These are phyloP conservation scores for Spergularia azorica DNA, from an alignment of 179 eudicot species.

Conservation along the genomic window DNA sequence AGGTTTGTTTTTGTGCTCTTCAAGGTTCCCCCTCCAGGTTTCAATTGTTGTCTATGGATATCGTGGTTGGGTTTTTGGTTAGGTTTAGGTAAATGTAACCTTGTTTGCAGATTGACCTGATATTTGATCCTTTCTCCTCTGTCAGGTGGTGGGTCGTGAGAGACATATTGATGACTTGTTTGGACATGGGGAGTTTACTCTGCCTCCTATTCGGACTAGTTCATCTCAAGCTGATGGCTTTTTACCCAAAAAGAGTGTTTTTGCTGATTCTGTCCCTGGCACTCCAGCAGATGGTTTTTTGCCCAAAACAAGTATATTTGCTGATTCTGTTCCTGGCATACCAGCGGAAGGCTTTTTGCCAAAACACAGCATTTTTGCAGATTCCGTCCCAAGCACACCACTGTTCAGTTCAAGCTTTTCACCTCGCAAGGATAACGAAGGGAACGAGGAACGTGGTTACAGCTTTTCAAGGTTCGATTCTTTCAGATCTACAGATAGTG, in stretches of 20 bases:
- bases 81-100: background rate
- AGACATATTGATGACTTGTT: conserved; percentile 42
- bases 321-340: conserved; percentile 34
- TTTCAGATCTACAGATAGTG: conserved; percentile 71
- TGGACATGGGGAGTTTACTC: conserved; percentile 50
- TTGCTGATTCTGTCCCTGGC: conserved; percentile 39
- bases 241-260: conserved; percentile 38
- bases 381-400: conserved; percentile 87
- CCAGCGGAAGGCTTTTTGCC: conserved; percentile 37
- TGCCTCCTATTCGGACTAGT: conserved; percentile 51
- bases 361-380: conserved; percentile 52
- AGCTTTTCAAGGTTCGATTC: conserved; percentile 94
- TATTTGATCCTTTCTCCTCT: background rate
- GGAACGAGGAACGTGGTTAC: conserved; percentile 54
- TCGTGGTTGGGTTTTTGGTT: background rate
- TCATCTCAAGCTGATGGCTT: conserved; percentile 40
- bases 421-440: conserved; percentile 50
- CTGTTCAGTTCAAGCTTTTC: conserved; percentile 57
- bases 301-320: conserved; percentile 34
- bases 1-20: no score
- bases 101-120: background rate
- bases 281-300: conserved; percentile 36
- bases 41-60: background rate
- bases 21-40: no score
- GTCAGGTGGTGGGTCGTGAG: conserved; percentile 51